Base-by-base conservation (phyloP, 106 monocot species). In the Ottelia alismoides region DNA sequence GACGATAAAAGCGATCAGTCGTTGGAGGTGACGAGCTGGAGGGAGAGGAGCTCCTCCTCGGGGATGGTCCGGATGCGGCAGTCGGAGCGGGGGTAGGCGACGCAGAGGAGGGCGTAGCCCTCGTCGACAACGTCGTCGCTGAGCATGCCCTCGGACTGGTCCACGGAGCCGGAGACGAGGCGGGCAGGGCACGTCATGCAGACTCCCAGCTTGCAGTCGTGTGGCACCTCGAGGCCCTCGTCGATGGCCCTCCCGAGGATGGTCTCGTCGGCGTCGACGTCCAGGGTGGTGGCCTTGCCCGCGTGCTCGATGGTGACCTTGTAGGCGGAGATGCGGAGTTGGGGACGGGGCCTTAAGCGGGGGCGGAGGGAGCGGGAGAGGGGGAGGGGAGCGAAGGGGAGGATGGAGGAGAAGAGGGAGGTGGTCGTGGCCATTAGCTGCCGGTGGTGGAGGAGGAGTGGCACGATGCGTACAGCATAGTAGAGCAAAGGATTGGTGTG, bases 141-240 rank as follows among this genome's bases (percentile, higher is more conserved):
- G 60, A 87, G 87, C 87, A 87, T 87, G 40, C 87, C 87, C 47
- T 87, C 87, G n/a, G n/a, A n/a, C 74, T 87, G 87, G 69, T 87
- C 87, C 28, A 87, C 87, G 11, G 24, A 22, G 6, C 87, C 87
- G 51, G 46, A 47, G 19, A 87, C 20, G 22, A 87, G 69, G 11
- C 74, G 66, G 2, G 87, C 87, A 7, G 87, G 87, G 64, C 87
- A 87, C 17, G 87, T 87, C 87, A 87, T 87, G 77, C 87, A 87
- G 20, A 87, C 87, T n/a, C 87, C 87, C 17, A 87, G 81, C 81
- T 78, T 87, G 72, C 87, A 87, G 72, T 87, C 87, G 57, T 87
- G 87, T 4, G 87, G 75, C 28, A 87, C 75, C 45, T 21, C 25
- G 28, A 87, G 17, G 22, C 87, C 87, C 47, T 87, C 87, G 11